Evolutionary conservation across 192 early-diverging fungal genomes (phyloP), one percentile per base, ranked within the genome.

Genomic region (Allomyces macrogynus): DNA sequence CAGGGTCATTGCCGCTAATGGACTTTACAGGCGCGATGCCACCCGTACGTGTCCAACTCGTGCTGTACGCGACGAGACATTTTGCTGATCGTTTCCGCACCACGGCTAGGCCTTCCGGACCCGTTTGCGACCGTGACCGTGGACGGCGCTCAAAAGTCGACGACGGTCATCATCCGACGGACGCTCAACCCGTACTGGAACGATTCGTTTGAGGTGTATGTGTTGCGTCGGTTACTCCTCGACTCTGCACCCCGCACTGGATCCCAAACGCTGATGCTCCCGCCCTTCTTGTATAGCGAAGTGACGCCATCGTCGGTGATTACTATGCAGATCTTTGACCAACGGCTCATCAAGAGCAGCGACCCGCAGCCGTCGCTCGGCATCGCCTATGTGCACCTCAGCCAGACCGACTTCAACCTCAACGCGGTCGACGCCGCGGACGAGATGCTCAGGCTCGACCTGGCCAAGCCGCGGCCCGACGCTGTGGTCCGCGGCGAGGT

Each of bases 151-250:
- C 95, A 97, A 76, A 93, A 90, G 11, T 87, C 92, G 62, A 91
- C 90, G n/a, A 95, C 92, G 16, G 80, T 82, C 43, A 84, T 85
- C 23, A 81, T 87, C 66, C 91, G 88, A 71, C 86, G 83, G 65
- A 94, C 90, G 12, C 74, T 96, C 44, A 93, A 91, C 68, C 95
- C 95, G 32, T 92, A 93, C 75, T 99, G 95, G 95, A 95, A 94
- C 72, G 88, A 95, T 75, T 82, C 74, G 43, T 90, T 90, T 73
- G 84, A 90, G 64, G 64, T 90, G 83, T 85, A 74, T 64, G 77
- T 77, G 0, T 23, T 62, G 7, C 22, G 23, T 8, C 32, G 32
- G 4, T 14, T 32, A 26, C 16, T 20, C 32, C 8, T 27, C 14
- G n/a, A 40, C 32, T 40, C 32, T 40, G 9, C 43, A 42, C 25